Percentiles rank a stretch among this genome's conserved stretches.
Evolutionary conservation across 2,329 filamentous ascomycete species (phyloP).

Genomic region (Raffaelea ambrosiae): DNA sequence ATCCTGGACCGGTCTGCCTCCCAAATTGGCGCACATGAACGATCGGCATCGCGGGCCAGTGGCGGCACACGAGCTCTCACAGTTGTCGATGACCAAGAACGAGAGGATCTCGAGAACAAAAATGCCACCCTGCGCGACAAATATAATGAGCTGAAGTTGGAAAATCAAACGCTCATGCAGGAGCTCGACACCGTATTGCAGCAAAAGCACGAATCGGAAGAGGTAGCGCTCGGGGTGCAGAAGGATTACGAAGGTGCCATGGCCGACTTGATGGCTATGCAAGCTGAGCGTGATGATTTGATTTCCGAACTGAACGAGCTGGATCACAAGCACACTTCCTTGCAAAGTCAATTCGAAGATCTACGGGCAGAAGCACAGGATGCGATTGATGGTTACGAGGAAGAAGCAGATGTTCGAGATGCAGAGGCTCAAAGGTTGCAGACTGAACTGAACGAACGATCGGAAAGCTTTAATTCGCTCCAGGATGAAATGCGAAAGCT

Average conservation of each 20-base stretch:
- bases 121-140: slow-evolving; percentile 79
- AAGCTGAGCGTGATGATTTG: slow-evolving; percentile 73
- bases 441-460: slow-evolving; percentile 63
- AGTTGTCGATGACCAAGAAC: slow-evolving; percentile 61
- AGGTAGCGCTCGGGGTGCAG: slow-evolving; percentile 55
- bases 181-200: slow-evolving; percentile 70
- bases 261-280: slow-evolving; percentile 70
- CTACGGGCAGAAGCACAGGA: slow-evolving; percentile 56
- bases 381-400: slow-evolving; percentile 58
- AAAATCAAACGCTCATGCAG: slow-evolving; percentile 78
- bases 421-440: slow-evolving; percentile 63
- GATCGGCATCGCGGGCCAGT: slow-evolving; percentile 68
- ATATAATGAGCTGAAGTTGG: slow-evolving; percentile 75
- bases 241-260: slow-evolving; percentile 65
- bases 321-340: slow-evolving; percentile 20
- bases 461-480: slow-evolving; percentile 83
- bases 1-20: slow-evolving; percentile 93
- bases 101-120: slow-evolving; percentile 78
- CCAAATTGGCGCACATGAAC: slow-evolving; percentile 58
- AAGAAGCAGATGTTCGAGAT: slow-evolving; percentile 63
- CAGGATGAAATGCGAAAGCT: slow-evolving; percentile 91
- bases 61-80: slow-evolving; percentile 55
- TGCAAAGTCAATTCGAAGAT: slow-evolving; percentile 53
- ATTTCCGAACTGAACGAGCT: slow-evolving; percentile 39
- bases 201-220: slow-evolving; percentile 52